phyloP scores from a whole-genome alignment of 1,284 basidiomycete species.

The Neotropicomus parvogracilis region DNA sequence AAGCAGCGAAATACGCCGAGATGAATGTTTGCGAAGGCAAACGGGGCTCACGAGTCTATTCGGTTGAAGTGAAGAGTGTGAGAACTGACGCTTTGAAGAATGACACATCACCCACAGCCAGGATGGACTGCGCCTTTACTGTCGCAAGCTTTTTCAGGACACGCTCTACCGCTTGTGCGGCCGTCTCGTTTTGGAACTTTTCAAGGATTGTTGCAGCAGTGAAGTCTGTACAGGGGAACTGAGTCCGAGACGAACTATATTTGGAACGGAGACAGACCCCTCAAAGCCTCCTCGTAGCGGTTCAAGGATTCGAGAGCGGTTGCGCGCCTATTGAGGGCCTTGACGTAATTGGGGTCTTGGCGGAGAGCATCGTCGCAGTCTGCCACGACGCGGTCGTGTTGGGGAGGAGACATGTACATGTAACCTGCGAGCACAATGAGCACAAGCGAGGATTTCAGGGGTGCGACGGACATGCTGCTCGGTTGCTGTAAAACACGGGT shows the following conservation, averaged over 20 bases:
- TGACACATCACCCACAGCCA: slow-evolving; percentile 43
- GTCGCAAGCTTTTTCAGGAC: slow-evolving; percentile 84
- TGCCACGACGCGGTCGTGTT: slow-evolving; percentile 80
- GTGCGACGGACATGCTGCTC: slow-evolving; percentile 80
- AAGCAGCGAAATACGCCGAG: slow-evolving; percentile 94
- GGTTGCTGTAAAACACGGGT: slow-evolving; percentile 95
- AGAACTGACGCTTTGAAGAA: background rate
- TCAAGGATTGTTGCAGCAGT: slow-evolving; percentile 95
- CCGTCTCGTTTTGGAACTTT: slow-evolving; percentile 82
- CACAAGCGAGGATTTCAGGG: background rate
- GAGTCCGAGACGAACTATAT: background rate
- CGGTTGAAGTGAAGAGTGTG: background rate
- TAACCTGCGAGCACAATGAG: slow-evolving; percentile 60
- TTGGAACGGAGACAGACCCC: slow-evolving; percentile 49
- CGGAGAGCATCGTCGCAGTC: slow-evolving; percentile 91
- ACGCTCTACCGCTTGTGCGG: slow-evolving; percentile 84
- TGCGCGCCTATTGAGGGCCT: slow-evolving; percentile 92
- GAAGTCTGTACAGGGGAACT: slow-evolving; percentile 61
- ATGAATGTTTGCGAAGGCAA: slow-evolving; percentile 93
- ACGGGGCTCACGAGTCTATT: slow-evolving; percentile 72
- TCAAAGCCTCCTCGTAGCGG: slow-evolving; percentile 71
- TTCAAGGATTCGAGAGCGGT: slow-evolving; percentile 81
- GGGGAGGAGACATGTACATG: slow-evolving; percentile 84
- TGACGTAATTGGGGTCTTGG: slow-evolving; percentile 86
- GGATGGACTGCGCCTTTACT: slow-evolving; percentile 69